Evolutionary conservation across 495 filamentous ascomycete species (phyloP), one percentile per base, ranked within the genome.

Genomic region (Xanthoparmelia taractica): DNA sequence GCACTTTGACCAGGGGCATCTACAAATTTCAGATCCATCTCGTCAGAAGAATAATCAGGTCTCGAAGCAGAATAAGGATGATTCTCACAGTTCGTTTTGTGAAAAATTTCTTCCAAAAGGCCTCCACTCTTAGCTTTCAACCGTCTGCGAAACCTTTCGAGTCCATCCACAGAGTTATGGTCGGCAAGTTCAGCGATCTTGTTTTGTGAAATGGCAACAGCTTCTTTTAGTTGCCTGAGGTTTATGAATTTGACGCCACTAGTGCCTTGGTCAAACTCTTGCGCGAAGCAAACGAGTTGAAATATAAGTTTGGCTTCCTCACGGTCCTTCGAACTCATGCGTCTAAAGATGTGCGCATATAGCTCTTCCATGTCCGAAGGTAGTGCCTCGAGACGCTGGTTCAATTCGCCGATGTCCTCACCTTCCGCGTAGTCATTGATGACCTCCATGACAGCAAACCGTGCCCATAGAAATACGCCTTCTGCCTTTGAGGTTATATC

Each of bases 401-500:
- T 13, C 20, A 50, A 29, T 6, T 60, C 58, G 34, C 50, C 58
- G 2, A 15, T 20, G 20, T 23, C 31, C 2, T 64, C 52, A 17
- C 58, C 63, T 2, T 50, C 60, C 11, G 40, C 45, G 1, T 60
- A 11, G 27, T 54, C 64, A 23, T 55, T 33, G 31, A 63, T 25
- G 17, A 69, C 18, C 40, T 67, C 64, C 8, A 40, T n/a, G 7
- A 33, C 17, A 64, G 64, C 68, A 33, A 70, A 60, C 12, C 40
- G 47, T 11, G 66, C 62, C 69, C 68, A 71, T 34, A 70, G 37
- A 27, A 71, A 71, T n/a, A 60, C 45, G 18, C 40, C 58, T 41
- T 60, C 58, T 33, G 58, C 58, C 58, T 45, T 60, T 2, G n/a
- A 7, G 11, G 41, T 40, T 13, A 60, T 15, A 8, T 20, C 40